A percentile compares a stretch with the other conserved stretches of the same genome.
These are phyloP conservation scores for Fusarium acutatum DNA, from an alignment of 2,329 filamentous ascomycete genomes.

Conservation along the genomic window DNA sequence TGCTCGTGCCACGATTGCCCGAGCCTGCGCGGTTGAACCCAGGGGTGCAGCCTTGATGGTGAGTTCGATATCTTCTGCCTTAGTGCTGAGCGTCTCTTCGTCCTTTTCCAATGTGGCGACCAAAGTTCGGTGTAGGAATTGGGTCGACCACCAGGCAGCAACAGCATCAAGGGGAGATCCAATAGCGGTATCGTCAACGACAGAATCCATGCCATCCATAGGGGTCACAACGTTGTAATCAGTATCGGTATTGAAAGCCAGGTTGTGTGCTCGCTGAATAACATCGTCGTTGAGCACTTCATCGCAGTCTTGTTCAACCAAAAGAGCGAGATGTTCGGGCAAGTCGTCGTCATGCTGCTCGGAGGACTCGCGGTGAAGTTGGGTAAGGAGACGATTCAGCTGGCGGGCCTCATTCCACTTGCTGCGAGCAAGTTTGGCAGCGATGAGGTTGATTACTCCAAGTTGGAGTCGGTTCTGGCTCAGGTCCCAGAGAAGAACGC, in stretches of 20 bases:
- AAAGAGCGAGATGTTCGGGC: constrained; percentile 76
- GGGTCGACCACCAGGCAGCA: constrained; percentile 88
- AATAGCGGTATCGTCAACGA: constrained; percentile 86
- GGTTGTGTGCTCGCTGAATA: constrained; percentile 85
- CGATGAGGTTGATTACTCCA: constrained; percentile 72
- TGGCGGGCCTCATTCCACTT: constrained; percentile 85
- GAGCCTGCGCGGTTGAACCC: constrained; percentile 74
- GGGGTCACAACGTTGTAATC: constrained; percentile 69
- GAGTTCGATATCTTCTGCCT: constrained; percentile 64
- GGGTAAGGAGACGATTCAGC: constrained; percentile 59
- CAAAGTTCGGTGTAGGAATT: constrained; percentile 75
- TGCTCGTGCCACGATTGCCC: constrained; percentile 67
- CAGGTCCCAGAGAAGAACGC: constrained; percentile 84
- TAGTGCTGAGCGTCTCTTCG: constrained; percentile 35
- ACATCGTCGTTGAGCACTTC: constrained; percentile 81
- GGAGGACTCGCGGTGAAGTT: constrained; percentile 51
- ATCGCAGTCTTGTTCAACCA: constrained; percentile 83
- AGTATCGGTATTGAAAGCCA: constrained; percentile 86
- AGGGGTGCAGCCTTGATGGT: constrained; percentile 80
- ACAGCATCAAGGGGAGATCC: constrained; percentile 89
- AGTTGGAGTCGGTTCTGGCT: constrained; percentile 72
- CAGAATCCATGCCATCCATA: constrained; percentile 80
- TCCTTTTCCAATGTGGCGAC: constrained; percentile 68
- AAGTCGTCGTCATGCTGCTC: constrained; percentile 66
- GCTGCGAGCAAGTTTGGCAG: constrained; percentile 75